Evolutionary conservation across 2,329 filamentous ascomycete species (phyloP).

Genomic region (Exophiala oligosperma): DNA sequence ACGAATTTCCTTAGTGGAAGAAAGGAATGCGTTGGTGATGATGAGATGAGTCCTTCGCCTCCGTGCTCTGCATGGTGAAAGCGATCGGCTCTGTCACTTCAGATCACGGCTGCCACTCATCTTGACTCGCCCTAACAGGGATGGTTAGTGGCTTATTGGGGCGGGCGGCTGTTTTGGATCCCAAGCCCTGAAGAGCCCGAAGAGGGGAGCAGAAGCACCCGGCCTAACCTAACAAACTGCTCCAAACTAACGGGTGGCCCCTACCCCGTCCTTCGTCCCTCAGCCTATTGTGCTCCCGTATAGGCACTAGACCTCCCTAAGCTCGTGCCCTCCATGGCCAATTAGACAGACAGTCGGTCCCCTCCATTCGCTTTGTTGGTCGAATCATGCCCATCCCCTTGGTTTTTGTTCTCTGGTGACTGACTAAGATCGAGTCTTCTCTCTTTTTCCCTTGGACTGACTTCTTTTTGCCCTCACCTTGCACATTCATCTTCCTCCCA

Average conservation of each 20-base stretch:
- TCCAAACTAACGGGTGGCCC: not conserved
- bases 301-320: too few relatives aligned
- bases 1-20: too few relatives aligned
- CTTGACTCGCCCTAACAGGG: not conserved
- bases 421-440: not conserved
- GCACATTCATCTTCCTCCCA: too few relatives aligned
- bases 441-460: not conserved
- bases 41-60: not conserved
- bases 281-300: not conserved
- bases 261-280: not conserved
- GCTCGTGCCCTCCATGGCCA: not conserved
- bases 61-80: not conserved
- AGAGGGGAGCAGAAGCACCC: not conserved
- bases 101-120: constrained; percentile 8
- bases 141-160: not conserved
- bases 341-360: not conserved
- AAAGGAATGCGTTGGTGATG: too few relatives aligned
- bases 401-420: too few relatives aligned
- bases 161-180: constrained; percentile 1
- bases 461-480: not conserved
- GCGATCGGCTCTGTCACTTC: not conserved
- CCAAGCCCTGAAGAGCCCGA: not conserved
- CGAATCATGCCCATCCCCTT: not conserved
- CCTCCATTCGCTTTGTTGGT: not conserved
- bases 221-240: too few relatives aligned